Evolutionary conservation across 371 early-diverging fungal species (phyloP), one percentile per base, ranked within the genome.

Genomic region (Syncephalastrum sp.): DNA sequence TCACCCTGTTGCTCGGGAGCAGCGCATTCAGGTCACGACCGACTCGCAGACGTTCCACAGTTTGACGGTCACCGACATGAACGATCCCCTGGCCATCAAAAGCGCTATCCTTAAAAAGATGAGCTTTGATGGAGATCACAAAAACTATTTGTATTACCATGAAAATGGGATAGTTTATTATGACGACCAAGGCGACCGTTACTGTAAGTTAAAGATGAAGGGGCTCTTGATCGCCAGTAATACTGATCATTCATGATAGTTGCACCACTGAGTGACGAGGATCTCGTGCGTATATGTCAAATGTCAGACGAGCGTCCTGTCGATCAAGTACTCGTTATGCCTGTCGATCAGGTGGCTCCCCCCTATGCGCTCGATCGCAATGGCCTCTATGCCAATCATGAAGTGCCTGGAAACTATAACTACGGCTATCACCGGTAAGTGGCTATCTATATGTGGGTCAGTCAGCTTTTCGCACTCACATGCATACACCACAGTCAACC

Each of bases 21-120:
- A 66, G 44, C 66, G 66, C 27, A 70, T 70, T 33, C 66, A 70
- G 38, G 66, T 70, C 29, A 73, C 74, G 17, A 59, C 57, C 38
- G 74, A 79, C 50, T 73, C 71, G 8, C 69, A 79, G 45, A 69
- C 68, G 0, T 73, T 69, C 54, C 69, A 61, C 44, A 71, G 74
- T 57, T 49, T 79, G 23, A 71, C 69, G n/a, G 75, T 79, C 13
- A 75, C 75, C 1, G 74, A 73, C 24, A 69, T 75, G 47, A 49
- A 54, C 46, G 75, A 79, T 64, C 56, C 75, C 23, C 55, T 54
- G 14, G 47, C 59, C 16, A 65, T 79, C 48, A 79, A 75, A 42
- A 54, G 57, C 43, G 60, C 64, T 33, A 79, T 79, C 27, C 44
- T 75, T 24, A 67, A 69, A 53, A 79, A 75, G 44, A 42, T 75